Percentiles rank a stretch among this genome's conserved stretches.
phyloP scores from a whole-genome alignment of 2,329 filamentous ascomycete genomes.

The Sclerotinia minor region DNA sequence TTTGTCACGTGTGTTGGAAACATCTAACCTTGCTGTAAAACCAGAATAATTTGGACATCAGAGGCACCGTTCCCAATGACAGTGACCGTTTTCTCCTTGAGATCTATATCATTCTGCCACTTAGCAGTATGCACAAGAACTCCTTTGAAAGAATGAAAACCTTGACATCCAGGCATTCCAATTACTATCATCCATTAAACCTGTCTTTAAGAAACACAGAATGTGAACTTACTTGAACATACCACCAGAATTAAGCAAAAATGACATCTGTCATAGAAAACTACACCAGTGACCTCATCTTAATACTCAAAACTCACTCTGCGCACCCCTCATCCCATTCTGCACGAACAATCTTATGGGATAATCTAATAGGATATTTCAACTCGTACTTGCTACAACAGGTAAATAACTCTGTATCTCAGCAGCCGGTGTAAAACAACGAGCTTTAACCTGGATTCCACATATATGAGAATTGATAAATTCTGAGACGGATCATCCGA shows the following conservation, averaged over 20 bases:
- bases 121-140: conserved; percentile 59
- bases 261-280: conserved; percentile 49
- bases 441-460: conserved; percentile 60
- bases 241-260: conserved; percentile 52
- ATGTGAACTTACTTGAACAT: conserved; percentile 51
- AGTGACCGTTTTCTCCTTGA: conserved; percentile 49
- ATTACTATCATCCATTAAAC: conserved; percentile 38
- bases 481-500: conserved; percentile 59
- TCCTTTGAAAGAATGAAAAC: conserved; percentile 49
- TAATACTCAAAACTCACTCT: conserved; percentile 25
- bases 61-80: conserved; percentile 54
- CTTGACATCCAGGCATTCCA: conserved; percentile 63
- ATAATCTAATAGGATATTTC: conserved; percentile 47
- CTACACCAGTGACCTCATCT: conserved; percentile 40
- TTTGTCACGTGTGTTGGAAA: background rate
- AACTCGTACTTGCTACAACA: conserved; percentile 48
- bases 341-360: conserved; percentile 45
- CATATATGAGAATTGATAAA: conserved; percentile 64
- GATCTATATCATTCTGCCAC: conserved; percentile 55
- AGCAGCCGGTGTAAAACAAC: conserved; percentile 55
- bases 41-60: conserved; percentile 53
- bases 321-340: conserved; percentile 27
- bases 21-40: conserved; percentile 40
- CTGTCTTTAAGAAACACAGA: background rate
- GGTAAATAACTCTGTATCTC: conserved; percentile 59